Conservation (phyloP, 352 stramenopile species). For the Phytophthora lateralis region DNA sequence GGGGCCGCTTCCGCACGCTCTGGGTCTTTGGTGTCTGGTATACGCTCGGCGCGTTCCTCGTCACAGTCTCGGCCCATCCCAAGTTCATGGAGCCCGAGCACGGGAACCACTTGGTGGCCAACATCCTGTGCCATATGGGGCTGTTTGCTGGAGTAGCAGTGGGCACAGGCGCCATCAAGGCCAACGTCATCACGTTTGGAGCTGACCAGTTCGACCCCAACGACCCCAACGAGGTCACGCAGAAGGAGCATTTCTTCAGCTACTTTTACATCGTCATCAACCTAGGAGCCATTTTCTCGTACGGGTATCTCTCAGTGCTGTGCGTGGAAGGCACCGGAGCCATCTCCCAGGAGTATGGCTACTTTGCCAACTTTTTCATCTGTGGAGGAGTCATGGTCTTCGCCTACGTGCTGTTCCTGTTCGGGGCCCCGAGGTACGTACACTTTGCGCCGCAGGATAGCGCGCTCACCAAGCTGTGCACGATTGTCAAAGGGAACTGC, state of each 20-base stretch:
- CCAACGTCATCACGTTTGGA: constrained; percentile 87
- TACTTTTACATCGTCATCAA: constrained; percentile 95
- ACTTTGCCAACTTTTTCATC: constrained; percentile 89
- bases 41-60: constrained; percentile 67
- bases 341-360: constrained; percentile 84
- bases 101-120: constrained; percentile 55
- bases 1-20: constrained; percentile 84
- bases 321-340: constrained; percentile 83
- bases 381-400: constrained; percentile 86
- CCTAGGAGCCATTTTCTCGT: constrained; percentile 90
- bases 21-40: constrained; percentile 87
- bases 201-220: constrained; percentile 89
- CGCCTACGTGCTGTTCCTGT: constrained; percentile 68
- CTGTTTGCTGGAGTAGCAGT: constrained; percentile 80
- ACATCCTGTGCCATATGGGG: constrained; percentile 73
- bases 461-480: constrained; percentile 73
- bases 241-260: constrained; percentile 90
- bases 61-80: constrained; percentile 73
- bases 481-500: constrained; percentile 79
- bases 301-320: constrained; percentile 89
- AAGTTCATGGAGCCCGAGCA: constrained; percentile 46
- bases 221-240: constrained; percentile 75
- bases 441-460: constrained; percentile 79
- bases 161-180: constrained; percentile 86
- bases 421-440: constrained; percentile 68